These are phyloP conservation scores for Pyricularia grisea DNA, from an alignment of 2,329 filamentous ascomycete species.

Conservation along the genomic window DNA sequence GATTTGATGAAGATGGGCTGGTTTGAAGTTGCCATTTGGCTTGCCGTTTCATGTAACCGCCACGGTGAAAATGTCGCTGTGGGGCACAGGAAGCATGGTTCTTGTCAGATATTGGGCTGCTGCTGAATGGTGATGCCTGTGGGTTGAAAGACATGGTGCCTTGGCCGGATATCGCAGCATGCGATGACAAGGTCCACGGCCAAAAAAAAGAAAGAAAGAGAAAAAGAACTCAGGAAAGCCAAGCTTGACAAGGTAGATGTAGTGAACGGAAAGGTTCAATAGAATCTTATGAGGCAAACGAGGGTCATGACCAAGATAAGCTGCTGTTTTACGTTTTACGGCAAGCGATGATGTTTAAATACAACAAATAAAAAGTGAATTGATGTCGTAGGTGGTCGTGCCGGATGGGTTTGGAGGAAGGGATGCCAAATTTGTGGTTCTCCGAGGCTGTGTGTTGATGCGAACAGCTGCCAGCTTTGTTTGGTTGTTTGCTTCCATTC, in stretches of 20 bases:
- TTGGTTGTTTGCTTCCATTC: neutral
- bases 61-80: neutral
- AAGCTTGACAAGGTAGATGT: neutral
- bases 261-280: neutral
- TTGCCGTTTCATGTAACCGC: neutral
- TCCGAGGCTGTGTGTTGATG: neutral
- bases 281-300: neutral
- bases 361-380: neutral
- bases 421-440: neutral
- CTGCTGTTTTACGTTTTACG: neutral
- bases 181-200: neutral
- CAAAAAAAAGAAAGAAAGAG: neutral
- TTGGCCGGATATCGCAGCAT: neutral
- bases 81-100: neutral
- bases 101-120: neutral
- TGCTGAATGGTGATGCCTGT: neutral
- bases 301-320: neutral
- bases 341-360: neutral
- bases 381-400: neutral
- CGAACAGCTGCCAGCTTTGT: neutral
- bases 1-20: neutral
- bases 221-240: neutral
- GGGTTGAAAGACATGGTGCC: neutral
- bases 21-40: neutral
- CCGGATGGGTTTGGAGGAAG: neutral